Evolutionary conservation across 2,329 filamentous ascomycete species (phyloP), one percentile per base, ranked within the genome.

Genomic region (Trichoderma atrobrunneum): DNA sequence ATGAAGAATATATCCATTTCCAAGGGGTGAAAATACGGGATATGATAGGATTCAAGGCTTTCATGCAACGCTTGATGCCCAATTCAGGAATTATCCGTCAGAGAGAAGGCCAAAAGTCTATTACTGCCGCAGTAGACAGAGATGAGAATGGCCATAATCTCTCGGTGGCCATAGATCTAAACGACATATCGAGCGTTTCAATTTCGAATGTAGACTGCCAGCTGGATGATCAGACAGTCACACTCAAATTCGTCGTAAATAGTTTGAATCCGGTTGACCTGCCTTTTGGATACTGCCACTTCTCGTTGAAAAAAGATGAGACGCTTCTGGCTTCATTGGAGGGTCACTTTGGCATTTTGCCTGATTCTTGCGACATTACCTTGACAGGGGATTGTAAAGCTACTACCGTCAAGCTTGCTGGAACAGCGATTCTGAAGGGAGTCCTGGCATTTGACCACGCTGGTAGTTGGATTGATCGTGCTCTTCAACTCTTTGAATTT

Each of bases 171-270:
- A 43, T 43, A 43, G 36, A 43, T 18, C 36, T 43, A 18, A 43
- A 43, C 36, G 36, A 43, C 36, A 43, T 18, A 43, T 43, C 36
- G 36, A 43, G 36, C 8, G 16, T 43, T 1, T 1, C 36, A 1
- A 8, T 43, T 18, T 3, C 36, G 14, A 8, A 43, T 18, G 6
- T 43, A 8, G 2, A 8, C 16, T 43, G 14, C 14, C 6, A 43
- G 7, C 0, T 16, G 7, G 16, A 1, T 3, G 36, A 43, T 16
- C 36, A 18, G 36, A 1, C 2, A 4, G 1, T 43, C 7, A 43
- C 7, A 8, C 36, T 43, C 36, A 7, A 0, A 43, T 43, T 43
- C 36, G 1, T 0, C 0, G 36, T 18, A 43, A 1, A 0, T 1
- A 18, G 36, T 1, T 43, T 1, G 36, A 43, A 43, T 43, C 36